Evolutionary conservation across 805 yeast species (phyloP), one percentile per base, ranked within the genome.

Genomic region (Hagleromyces aurorensis): DNA sequence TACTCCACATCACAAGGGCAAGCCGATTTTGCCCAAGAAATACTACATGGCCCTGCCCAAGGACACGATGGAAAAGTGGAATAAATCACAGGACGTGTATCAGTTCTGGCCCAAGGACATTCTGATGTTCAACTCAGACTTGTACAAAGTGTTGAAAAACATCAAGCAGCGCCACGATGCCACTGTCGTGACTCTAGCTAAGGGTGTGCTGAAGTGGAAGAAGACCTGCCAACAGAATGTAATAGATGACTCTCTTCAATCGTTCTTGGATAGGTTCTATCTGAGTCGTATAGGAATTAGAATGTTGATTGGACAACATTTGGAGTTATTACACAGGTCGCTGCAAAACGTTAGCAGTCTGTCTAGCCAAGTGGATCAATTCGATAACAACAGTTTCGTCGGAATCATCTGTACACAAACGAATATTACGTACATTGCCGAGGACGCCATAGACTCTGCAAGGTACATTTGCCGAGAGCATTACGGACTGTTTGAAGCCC

Each of bases 241-340:
- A 17, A 76, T 81, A 21, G 83, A 81, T 48, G 68, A 75, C 30
- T 72, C 83, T 8, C 75, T 86, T 19, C 94, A 86, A 57, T 68
- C 75, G 10, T 85, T 86, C 49, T 62, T 85, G 39, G 96, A 86
- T 59, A 58, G 91, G 18, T 85, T 85, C 52, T 85, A 86, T 62
- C 77, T 85, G 86, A 77, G 85, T 30, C 68, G 95, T 35, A 86
- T 86, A 38, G 96, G 96, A 2, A 86, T 86, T 37, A 69, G 96
- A 41, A 86, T 86, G 93, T 68, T 85, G 22, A 82, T 85, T 48
- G 96, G 95, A n/a, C 96, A 85, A 60, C 94, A 85, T 47, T 78
- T 85, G 41, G 89, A 95, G 1, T 67, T 85, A 29, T 21, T 35
- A 15, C 26, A 32, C 14, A 12, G 32, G 5, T 29, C 36, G 16